phyloP scores from a whole-genome alignment of 75 land plant genomes.

The Pinus tabuliformis region DNA sequence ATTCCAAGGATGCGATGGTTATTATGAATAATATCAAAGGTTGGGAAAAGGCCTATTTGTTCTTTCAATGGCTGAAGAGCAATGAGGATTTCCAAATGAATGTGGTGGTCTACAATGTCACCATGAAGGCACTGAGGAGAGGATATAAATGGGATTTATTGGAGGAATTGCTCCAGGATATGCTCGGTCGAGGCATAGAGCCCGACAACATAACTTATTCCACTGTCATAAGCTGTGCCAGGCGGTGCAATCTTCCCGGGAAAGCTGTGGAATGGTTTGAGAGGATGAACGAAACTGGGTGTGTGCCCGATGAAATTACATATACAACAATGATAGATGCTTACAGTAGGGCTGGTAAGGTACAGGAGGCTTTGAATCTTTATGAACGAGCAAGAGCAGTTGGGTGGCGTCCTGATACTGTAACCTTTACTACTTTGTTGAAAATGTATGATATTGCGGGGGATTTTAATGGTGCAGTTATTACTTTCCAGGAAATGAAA shows the following conservation, averaged over 20 bases:
- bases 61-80: conserved; percentile 74
- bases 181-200: conserved; percentile 41
- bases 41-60: conserved; percentile 47
- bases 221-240: conserved; percentile 86
- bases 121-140: conserved; percentile 70
- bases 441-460: conserved; percentile 74
- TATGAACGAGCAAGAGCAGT: conserved; percentile 69
- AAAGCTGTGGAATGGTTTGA: conserved; percentile 89
- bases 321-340: conserved; percentile 81
- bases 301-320: conserved; percentile 89
- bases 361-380: conserved; percentile 70
- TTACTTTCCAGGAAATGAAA: conserved; percentile 74
- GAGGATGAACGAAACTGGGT: conserved; percentile 76
- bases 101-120: conserved; percentile 76
- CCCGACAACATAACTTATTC: conserved; percentile 91
- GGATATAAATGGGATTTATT: conserved; percentile 60
- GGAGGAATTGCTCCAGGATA: conserved; percentile 68
- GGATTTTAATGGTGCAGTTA: conserved; percentile 58
- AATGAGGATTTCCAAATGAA: conserved; percentile 44
- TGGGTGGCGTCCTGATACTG: conserved; percentile 73
- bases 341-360: conserved; percentile 56
- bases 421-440: conserved; percentile 63
- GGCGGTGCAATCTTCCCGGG: conserved; percentile 51
- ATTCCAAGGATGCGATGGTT: conserved; percentile 50
- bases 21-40: conserved; percentile 51